Evolutionary conservation across 23 red algal species (phyloP).

Genomic region (Chondrus crispus): DNA sequence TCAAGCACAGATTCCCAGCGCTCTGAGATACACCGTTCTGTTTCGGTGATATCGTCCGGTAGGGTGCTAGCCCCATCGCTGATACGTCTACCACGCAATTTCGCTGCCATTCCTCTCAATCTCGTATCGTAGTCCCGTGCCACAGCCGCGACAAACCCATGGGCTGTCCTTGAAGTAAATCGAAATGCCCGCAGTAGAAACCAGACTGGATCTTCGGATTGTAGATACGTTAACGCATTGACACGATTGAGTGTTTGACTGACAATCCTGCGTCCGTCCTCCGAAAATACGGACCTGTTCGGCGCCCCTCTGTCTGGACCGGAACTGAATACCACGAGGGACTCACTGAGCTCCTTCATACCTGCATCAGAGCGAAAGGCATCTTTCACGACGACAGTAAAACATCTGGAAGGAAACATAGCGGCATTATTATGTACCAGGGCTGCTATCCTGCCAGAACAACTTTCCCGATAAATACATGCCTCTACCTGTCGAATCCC

Average conservation of each 20-base stretch:
- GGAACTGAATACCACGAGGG: background rate
- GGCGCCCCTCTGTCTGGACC: too few species aligned
- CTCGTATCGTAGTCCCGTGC: background rate
- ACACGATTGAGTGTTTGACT: background rate
- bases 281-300: background rate
- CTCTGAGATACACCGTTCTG: background rate
- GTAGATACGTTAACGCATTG: background rate
- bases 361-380: background rate
- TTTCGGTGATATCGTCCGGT: background rate
- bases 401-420: background rate
- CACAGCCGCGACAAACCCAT: background rate
- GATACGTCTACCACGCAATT: background rate
- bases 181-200: background rate
- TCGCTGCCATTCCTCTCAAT: background rate
- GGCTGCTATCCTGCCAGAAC: background rate
- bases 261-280: background rate
- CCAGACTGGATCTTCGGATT: background rate
- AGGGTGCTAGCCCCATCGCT: background rate
- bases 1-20: background rate
- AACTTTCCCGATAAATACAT: background rate
- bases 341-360: background rate
- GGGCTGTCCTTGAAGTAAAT: background rate
- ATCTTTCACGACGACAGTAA: constrained; percentile 12
- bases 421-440: background rate
- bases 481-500: background rate